Conservation (phyloP, 768 basidiomycete species). For the Crepidotus variabilis region DNA sequence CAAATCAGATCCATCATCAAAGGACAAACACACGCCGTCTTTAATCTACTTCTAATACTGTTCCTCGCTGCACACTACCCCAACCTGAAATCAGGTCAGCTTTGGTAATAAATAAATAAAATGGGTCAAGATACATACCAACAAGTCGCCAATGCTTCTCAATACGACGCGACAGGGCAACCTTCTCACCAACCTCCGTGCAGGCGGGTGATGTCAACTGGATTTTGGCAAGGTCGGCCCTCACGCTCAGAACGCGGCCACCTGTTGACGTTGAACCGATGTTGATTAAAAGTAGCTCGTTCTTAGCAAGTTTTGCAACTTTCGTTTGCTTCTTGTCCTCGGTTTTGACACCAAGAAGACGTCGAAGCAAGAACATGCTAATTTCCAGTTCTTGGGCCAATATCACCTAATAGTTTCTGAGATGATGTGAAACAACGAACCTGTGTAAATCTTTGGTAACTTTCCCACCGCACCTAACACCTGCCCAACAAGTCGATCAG, state of each 20-base stretch:
- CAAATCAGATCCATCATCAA: no score
- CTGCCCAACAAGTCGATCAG: constrained; percentile 95
- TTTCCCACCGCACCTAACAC: constrained; percentile 94
- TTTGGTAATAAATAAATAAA: constrained; percentile 2
- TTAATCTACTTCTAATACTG: constrained; percentile 76
- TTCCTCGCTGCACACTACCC: constrained; percentile 85
- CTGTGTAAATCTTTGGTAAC: constrained; percentile 89
- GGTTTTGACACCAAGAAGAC: constrained; percentile 95
- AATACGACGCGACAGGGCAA: constrained; percentile 89
- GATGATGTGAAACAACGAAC: constrained; percentile 30
- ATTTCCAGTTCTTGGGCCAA: constrained; percentile 74
- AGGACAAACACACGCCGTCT: no score
- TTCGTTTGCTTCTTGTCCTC: constrained; percentile 99
- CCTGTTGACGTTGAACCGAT: constrained; percentile 98
- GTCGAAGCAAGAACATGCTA: constrained; percentile 89
- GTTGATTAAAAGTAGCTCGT: constrained; percentile 93
- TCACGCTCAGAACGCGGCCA: constrained; percentile 90
- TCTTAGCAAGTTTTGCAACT: constrained; percentile 86
- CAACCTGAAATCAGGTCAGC: constrained; percentile 31
- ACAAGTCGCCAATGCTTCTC: constrained; percentile 99
- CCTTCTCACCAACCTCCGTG: constrained; percentile 96
- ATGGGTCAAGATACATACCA: constrained; percentile 41
- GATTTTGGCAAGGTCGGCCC: constrained; percentile 93
- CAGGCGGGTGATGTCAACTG: constrained; percentile 93
- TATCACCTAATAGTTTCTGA: background rate